Base-by-base conservation (phyloP, 2,329 filamentous ascomycete species). In the Sphaerulina vaccinii region DNA sequence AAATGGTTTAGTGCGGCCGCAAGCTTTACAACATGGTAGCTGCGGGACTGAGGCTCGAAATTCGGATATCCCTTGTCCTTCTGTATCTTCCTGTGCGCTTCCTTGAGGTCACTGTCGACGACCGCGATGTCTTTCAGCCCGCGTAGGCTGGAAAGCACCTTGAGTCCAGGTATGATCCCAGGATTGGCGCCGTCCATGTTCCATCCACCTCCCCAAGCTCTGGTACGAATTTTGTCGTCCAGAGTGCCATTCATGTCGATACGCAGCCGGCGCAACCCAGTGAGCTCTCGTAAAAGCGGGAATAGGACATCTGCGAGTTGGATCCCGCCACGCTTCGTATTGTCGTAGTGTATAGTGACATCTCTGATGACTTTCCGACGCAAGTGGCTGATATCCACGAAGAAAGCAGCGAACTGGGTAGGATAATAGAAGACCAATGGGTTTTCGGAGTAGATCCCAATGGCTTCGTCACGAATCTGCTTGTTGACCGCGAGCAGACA, bases 401-500 rank as follows among this genome's bases (percentile, higher is more conserved):
- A 10, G 27, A 66, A 67, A 8, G 51, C 51, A 6, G 51, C 46
- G 2, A 65, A 18, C 39, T 66, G 63, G 3, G 52, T 37, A 2
- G 59, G 56, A 27, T 60, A 63, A 47, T 63, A 62, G 58, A 68
- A 68, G 6, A 59, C 39, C 42, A 67, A 61, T 1, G 51, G 19
- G 24, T 62, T 67, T 16, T 51, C 35, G 48, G 67, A 67, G 53
- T 59, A 66, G 10, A 66, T 53, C 8, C 57, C 57, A 3, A 52
- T 24, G 0, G 63, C 60, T 47, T 67, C 64, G 8, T 58, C 32
- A 41, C 60, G 51, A 22, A 66, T 57, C 50, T 66, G 62, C 35
- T 58, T 61, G 52, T 56, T 60, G 16, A 58, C 60, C 5, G 48
- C 47, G 2, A 66, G 43, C 2, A 68, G 49, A 10, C 52, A 54